phyloP scores from a whole-genome alignment of 2,329 filamentous ascomycete species.

The Aureobasidium sp. region DNA sequence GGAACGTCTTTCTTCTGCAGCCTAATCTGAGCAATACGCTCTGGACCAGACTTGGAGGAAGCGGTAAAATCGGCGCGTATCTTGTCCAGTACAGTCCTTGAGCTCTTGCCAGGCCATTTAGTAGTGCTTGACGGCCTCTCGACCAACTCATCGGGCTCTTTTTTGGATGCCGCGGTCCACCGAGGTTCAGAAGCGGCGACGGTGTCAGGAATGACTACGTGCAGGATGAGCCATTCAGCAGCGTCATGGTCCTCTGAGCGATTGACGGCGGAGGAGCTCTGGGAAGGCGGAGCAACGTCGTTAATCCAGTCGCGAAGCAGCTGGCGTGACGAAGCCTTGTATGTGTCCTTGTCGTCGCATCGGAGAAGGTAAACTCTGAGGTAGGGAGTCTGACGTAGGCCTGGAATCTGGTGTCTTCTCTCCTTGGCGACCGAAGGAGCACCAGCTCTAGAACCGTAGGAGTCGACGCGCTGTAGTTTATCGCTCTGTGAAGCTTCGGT shows the following conservation, averaged over 20 bases:
- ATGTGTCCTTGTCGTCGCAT: constrained; percentile 92
- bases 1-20: constrained; percentile 49
- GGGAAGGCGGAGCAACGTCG: constrained; percentile 56
- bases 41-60: constrained; percentile 61
- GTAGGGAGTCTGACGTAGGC: constrained; percentile 85
- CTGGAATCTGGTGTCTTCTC: constrained; percentile 89
- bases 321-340: constrained; percentile 72
- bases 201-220: constrained; percentile 85
- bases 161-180: constrained; percentile 43
- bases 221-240: constrained; percentile 89
- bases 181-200: constrained; percentile 71
- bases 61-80: constrained; percentile 84
- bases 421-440: constrained; percentile 34
- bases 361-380: constrained; percentile 82
- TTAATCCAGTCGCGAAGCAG: constrained; percentile 90
- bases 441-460: not conserved
- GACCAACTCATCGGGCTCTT: constrained; percentile 46
- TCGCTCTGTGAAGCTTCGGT: constrained; percentile 17
- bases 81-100: constrained; percentile 81
- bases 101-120: constrained; percentile 70
- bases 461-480: constrained; percentile 15
- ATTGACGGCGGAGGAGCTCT: constrained; percentile 49
- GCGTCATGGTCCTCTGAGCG: constrained; percentile 91
- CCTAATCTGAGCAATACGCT: constrained; percentile 79
- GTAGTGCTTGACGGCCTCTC: constrained; percentile 61